phyloP scores from a whole-genome alignment of 1,284 basidiomycete genomes.

The Porogramme epimiltina region DNA sequence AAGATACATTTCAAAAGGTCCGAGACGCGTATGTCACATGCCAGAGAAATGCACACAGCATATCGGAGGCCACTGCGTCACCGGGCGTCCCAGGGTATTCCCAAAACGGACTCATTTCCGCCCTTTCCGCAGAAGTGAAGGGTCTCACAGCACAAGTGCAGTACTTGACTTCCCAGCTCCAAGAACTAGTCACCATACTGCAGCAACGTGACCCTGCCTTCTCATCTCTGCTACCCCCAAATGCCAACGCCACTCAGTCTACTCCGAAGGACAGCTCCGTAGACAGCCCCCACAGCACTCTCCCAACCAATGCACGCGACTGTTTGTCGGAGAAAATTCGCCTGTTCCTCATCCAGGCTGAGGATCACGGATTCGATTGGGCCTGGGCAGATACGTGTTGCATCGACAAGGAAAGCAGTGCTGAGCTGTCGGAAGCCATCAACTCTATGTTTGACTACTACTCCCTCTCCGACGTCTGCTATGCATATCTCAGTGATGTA shows the following conservation, averaged over 20 bases:
- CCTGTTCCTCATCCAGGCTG: background rate
- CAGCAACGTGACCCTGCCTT: background rate
- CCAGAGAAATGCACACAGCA: background rate
- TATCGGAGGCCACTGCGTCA: too few relatives aligned
- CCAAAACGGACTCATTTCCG: background rate
- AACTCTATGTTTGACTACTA: conserved; percentile 2
- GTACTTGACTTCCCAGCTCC: too few relatives aligned
- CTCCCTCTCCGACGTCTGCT: conserved; percentile 3
- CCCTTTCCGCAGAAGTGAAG: background rate
- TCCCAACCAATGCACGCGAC: background rate
- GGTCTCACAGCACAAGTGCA: background rate
- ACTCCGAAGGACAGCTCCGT: too few relatives aligned
- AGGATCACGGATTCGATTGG: background rate
- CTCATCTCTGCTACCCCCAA: background rate
- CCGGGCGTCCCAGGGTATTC: too few relatives aligned
- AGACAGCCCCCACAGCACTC: too few relatives aligned
- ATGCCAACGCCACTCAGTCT: too few relatives aligned
- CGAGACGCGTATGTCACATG: background rate
- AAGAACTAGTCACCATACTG: background rate
- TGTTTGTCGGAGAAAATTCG: background rate
- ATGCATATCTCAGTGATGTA: conserved; percentile 1
- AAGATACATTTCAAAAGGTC: background rate
- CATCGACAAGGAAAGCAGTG: conserved; percentile 3
- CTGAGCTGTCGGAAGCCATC: background rate
- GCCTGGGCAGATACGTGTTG: conserved; percentile 3